Conservation (phyloP, 768 basidiomycete genomes). For the Termitomyces sp. region DNA sequence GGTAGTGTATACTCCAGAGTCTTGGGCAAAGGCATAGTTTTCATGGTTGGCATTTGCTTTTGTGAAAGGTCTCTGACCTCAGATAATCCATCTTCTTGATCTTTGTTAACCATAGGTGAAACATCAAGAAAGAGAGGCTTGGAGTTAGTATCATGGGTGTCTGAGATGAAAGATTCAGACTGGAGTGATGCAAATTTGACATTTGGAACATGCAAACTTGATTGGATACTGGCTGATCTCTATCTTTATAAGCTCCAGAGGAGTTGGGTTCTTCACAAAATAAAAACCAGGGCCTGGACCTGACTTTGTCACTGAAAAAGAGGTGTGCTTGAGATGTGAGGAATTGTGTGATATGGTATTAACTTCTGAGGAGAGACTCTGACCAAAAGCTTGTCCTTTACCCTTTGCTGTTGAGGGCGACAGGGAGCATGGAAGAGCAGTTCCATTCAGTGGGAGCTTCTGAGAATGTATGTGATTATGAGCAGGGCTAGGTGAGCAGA, state of each 20-base stretch:
- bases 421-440: conserved; percentile 1
- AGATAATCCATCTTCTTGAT: neutral
- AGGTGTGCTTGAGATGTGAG: conserved; percentile 27
- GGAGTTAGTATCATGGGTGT: neutral
- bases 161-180: neutral
- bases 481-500: neutral
- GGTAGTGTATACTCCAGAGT: conserved; percentile 13
- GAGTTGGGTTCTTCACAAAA: conserved; percentile 31
- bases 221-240: conserved; percentile 18
- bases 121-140: neutral
- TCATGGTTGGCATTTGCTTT: conserved; percentile 25
- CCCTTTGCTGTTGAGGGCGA: conserved; percentile 10
- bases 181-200: neutral
- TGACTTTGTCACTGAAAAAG: conserved; percentile 9
- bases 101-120: neutral
- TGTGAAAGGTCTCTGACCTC: conserved; percentile 18
- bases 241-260: conserved; percentile 40
- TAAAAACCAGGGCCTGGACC: conserved; percentile 26
- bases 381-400: conserved; percentile 9
- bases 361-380: neutral
- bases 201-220: neutral
- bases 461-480: neutral
- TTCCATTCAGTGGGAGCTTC: neutral
- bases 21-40: conserved; percentile 10
- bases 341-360: conserved; percentile 14